Conservation (phyloP, 2,329 filamentous ascomycete genomes). For the Lachnellula arida region DNA sequence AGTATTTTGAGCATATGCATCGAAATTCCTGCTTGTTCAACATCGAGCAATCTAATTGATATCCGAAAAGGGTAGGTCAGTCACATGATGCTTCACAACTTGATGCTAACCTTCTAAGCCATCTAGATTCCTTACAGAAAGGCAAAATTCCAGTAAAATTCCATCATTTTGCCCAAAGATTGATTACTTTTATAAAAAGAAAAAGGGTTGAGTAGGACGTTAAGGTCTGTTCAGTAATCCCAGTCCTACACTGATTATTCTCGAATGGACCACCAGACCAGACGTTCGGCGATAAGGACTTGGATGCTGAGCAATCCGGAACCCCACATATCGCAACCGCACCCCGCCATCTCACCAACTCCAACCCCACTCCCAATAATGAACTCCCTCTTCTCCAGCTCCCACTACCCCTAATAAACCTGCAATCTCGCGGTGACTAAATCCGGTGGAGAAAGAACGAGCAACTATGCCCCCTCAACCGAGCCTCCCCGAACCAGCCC, state of each 20-base stretch:
- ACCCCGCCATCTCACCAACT: not conserved
- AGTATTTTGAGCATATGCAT: no score
- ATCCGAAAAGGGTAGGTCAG: no score
- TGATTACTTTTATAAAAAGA: not conserved
- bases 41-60: no score
- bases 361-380: not conserved
- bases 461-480: constrained; percentile 29
- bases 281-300: not conserved
- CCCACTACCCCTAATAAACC: not conserved
- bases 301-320: not conserved
- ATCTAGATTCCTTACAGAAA: no score
- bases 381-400: not conserved
- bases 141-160: no score
- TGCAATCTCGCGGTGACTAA: not conserved
- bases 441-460: not conserved
- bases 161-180: not conserved
- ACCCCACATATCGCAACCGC: not conserved
- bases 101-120: no score
- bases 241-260: not conserved
- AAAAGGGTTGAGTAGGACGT: not conserved
- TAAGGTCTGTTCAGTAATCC: not conserved
- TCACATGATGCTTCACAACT: no score
- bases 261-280: not conserved
- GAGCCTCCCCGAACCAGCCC: constrained; percentile 29
- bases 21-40: no score